These are phyloP conservation scores for Podospora pseudopauciseta DNA, from an alignment of 495 filamentous ascomycete genomes.

Conservation along the genomic window DNA sequence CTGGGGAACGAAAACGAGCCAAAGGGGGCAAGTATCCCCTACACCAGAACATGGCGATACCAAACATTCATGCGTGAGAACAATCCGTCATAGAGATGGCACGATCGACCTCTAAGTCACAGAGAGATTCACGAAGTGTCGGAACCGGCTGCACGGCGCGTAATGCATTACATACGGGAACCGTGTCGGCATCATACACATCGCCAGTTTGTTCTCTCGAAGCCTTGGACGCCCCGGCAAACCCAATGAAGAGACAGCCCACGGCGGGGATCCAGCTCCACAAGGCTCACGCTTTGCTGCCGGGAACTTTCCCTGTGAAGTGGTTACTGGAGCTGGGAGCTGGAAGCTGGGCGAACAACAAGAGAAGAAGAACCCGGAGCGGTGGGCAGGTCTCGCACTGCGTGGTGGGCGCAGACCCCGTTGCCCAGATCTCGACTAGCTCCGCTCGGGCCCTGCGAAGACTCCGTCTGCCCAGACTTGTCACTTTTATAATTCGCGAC, in stretches of 20 bases:
- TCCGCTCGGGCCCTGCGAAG: conserved; percentile 25
- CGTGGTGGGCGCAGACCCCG: conserved; percentile 3
- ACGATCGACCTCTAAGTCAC: too few relatives aligned
- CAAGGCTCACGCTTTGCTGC: background rate
- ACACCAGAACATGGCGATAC: background rate
- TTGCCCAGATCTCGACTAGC: background rate
- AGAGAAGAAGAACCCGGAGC: background rate
- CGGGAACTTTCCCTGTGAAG: conserved; percentile 4
- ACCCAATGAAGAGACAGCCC: background rate
- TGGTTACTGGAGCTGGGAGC: background rate
- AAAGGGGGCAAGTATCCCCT: background rate
- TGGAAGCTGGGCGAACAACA: too few relatives aligned
- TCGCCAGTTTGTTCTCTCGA: background rate
- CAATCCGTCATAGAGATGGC: too few relatives aligned
- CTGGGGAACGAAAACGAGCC: background rate
- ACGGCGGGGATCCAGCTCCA: background rate
- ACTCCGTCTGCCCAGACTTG: conserved; percentile 16
- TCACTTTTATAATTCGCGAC: conserved; percentile 11
- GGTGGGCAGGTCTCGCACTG: conserved; percentile 3
- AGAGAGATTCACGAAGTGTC: too few relatives aligned
- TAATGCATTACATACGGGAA: too few relatives aligned
- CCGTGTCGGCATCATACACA: background rate
- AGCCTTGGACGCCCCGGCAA: too few relatives aligned
- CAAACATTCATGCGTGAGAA: too few relatives aligned
- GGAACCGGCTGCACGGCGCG: too few relatives aligned